Conservation (phyloP, 768 basidiomycete genomes). For the Mycena capillaripes region DNA sequence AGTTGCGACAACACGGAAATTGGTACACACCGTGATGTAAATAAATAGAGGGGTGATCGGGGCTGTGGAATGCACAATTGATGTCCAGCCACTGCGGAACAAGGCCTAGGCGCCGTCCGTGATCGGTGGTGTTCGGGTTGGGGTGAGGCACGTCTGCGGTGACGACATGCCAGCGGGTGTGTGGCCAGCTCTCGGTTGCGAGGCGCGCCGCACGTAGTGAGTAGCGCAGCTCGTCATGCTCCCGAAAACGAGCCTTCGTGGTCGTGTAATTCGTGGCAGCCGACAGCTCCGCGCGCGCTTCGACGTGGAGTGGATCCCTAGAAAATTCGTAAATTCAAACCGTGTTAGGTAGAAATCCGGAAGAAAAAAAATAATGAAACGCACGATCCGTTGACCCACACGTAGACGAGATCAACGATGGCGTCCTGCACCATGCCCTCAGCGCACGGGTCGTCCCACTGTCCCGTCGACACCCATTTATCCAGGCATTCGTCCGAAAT, state of each 20-base stretch:
- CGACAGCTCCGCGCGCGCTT: constrained; percentile 20
- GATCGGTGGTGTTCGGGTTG: not conserved
- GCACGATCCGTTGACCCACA: constrained; percentile 40
- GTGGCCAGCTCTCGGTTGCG: constrained; percentile 43
- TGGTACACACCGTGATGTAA: not conserved
- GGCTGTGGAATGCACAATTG: constrained; percentile 33
- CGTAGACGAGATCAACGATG: constrained; percentile 33
- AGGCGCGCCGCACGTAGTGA: constrained; percentile 50
- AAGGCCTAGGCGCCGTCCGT: constrained; percentile 47
- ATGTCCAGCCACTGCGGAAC: constrained; percentile 56
- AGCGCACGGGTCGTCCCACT: constrained; percentile 32
- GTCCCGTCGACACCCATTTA: constrained; percentile 32
- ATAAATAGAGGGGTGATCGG: not conserved
- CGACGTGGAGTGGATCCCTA: constrained; percentile 34
- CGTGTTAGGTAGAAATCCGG: not conserved
- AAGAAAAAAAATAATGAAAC: not conserved
- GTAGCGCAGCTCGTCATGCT: constrained; percentile 54
- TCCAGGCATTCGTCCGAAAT: constrained; percentile 34
- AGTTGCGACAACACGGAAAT: not conserved
- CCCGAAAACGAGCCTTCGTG: constrained; percentile 39
- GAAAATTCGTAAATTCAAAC: not conserved
- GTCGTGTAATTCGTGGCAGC: constrained; percentile 5
- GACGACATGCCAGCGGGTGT: constrained; percentile 47
- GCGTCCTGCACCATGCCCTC: constrained; percentile 30
- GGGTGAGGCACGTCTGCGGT: constrained; percentile 45